Conservation (phyloP, 2,329 filamentous ascomycete species). For the Colletotrichum sp. region DNA sequence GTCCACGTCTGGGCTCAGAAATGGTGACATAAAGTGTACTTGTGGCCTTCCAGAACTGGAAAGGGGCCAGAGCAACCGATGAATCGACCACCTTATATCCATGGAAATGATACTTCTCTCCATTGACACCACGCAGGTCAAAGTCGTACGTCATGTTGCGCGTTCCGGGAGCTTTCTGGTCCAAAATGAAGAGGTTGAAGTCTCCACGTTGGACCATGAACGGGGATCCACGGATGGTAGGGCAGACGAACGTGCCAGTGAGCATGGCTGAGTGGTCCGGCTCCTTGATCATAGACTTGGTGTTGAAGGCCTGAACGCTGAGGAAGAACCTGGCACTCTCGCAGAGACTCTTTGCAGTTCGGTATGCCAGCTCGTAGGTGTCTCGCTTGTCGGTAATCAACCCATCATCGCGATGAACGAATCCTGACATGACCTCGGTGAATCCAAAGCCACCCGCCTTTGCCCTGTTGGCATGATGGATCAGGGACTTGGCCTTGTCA, state of each 20-base stretch:
- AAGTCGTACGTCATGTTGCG: conserved; percentile 67
- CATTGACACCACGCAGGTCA: conserved; percentile 60
- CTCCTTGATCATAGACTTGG: conserved; percentile 48
- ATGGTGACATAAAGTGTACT: conserved; percentile 68
- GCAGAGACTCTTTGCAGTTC: conserved; percentile 56
- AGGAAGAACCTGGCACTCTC: conserved; percentile 64
- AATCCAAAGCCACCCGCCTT: conserved; percentile 61
- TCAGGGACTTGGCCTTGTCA: conserved; percentile 37
- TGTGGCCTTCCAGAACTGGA: conserved; percentile 65
- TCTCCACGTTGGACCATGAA: conserved; percentile 64
- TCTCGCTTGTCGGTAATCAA: conserved; percentile 48
- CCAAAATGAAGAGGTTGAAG: conserved; percentile 61
- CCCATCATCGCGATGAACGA: conserved; percentile 52
- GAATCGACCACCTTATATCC: conserved; percentile 69
- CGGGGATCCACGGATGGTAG: conserved; percentile 58
- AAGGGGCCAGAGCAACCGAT: conserved; percentile 59
- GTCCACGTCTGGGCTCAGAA: conserved; percentile 38
- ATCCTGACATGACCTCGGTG: conserved; percentile 69
- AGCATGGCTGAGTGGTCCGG: conserved; percentile 56
- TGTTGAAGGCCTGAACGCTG: conserved; percentile 61
- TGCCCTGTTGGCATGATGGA: conserved; percentile 45
- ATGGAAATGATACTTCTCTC: conserved; percentile 59
- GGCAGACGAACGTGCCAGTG: conserved; percentile 64
- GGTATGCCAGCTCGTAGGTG: conserved; percentile 59
- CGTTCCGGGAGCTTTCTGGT: conserved; percentile 59